Conservation (phyloP, 768 basidiomycete genomes). For the Agrocybe chaxingu region DNA sequence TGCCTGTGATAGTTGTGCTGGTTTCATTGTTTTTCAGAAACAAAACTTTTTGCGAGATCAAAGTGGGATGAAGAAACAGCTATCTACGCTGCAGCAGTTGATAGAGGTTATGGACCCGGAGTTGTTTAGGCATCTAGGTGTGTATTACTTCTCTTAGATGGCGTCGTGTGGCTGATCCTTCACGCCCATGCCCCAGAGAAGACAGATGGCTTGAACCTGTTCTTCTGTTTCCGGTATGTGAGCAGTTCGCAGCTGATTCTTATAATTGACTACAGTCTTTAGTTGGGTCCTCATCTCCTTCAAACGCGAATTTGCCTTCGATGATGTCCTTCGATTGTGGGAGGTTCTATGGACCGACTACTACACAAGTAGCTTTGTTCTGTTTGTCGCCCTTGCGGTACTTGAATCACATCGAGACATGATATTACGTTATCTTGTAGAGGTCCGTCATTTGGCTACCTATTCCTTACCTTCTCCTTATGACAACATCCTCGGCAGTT, state of each 20-base stretch:
- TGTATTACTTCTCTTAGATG: not conserved
- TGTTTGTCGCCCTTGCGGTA: constrained; percentile 92
- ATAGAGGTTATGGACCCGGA: constrained; percentile 95
- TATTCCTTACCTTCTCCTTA: constrained; percentile 3
- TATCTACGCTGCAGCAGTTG: constrained; percentile 85
- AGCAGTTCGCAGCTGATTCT: not conserved
- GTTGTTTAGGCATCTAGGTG: constrained; percentile 86
- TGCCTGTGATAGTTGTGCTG: not conserved
- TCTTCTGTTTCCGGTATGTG: constrained; percentile 94
- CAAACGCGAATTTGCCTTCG: constrained; percentile 95
- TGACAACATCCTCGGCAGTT: constrained; percentile 42
- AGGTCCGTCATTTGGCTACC: constrained; percentile 47
- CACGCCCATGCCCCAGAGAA: constrained; percentile 45
- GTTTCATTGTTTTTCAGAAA: constrained; percentile 50
- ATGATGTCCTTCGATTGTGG: constrained; percentile 88
- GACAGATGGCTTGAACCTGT: constrained; percentile 89
- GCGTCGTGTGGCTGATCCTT: too few relatives aligned
- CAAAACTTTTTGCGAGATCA: constrained; percentile 95
- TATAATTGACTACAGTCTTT: constrained; percentile 3
- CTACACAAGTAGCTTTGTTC: constrained; percentile 83
- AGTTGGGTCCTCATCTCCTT: constrained; percentile 92
- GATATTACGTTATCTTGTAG: constrained; percentile 90
- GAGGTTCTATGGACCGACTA: constrained; percentile 93
- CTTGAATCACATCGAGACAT: constrained; percentile 95
- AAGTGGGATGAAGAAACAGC: constrained; percentile 95